Evolutionary conservation across 1,139 yeast species (phyloP), one percentile per base, ranked within the genome.

Genomic region (Sugiyamaella xylanicola): DNA sequence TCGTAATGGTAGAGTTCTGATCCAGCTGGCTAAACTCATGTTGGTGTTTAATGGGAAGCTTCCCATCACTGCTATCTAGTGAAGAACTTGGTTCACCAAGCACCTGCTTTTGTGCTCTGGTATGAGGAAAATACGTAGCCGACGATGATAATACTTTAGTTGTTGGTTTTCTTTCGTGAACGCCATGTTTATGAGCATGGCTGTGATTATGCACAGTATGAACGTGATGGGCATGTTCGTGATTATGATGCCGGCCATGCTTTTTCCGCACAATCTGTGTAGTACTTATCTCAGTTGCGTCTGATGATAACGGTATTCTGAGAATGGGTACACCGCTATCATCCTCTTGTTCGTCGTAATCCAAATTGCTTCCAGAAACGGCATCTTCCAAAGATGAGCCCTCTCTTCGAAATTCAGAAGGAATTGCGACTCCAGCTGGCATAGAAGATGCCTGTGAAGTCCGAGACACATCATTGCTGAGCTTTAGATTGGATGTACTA

Each of bases 81-180:
- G 51, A 37, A n/a, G 51, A 48, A 25, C 44, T 25, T n/a, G 52
- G 35, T 17, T 41, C 52, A 11, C 46, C 56, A 22, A 44, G 43
- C 16, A 21, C 22, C 25, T 50, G 53, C 52, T 50, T 50, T 13
- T 54, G 54, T 2, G 52, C 51, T 8, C 54, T 48, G 4, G 56
- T 55, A 48, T 55, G 58, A 13, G 58, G 58, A 42, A 51, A 52
- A 32, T 55, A 55, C 4, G 58, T 55, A 2, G 58, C 58, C 7
- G 58, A 55, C 9, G 56, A 52, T 11, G 58, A 45, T n/a, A 55
- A 27, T 7, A 55, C 46, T 37, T 55, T 55, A 8, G 53, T 42
- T 5, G 32, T 20, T 19, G 27, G 19, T 21, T 52, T 47, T n/a
- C 48, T 22, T 15, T 45, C 51, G n/a, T 22, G 29, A 13, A 13